Percentiles rank a stretch among this genome's conserved stretches.
These are phyloP conservation scores for Saccharomyces mikatae DNA, from an alignment of 805 yeast species.

Conservation along the genomic window DNA sequence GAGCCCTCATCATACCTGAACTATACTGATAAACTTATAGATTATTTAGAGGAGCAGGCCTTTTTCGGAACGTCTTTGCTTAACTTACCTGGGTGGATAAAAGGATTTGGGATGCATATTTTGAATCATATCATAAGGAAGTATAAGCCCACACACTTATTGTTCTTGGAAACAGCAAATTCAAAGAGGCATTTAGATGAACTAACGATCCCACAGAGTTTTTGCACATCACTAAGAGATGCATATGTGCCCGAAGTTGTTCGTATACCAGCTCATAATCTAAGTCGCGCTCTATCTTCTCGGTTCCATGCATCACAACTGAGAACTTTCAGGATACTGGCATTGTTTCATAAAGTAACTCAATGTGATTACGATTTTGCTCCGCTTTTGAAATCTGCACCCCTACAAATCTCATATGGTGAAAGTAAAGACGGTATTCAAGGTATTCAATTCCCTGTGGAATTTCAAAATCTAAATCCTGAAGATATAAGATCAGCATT, in stretches of 20 bases:
- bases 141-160: constrained; percentile 47
- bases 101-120: constrained; percentile 72
- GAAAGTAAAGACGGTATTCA: constrained; percentile 26
- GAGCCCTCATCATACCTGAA: constrained; percentile 50
- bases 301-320: constrained; percentile 45
- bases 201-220: constrained; percentile 20
- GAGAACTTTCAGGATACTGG: constrained; percentile 42
- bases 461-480: constrained; percentile 25
- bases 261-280: constrained; percentile 29
- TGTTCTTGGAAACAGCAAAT: constrained; percentile 41
- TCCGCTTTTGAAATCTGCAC: constrained; percentile 36
- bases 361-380: constrained; percentile 32
- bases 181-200: constrained; percentile 21
- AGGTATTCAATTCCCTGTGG: constrained; percentile 32
- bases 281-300: constrained; percentile 2
- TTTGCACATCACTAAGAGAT: constrained; percentile 26
- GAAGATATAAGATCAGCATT: constrained; percentile 31
- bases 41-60: constrained; percentile 22
- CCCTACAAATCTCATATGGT: constrained; percentile 36
- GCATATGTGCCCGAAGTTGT: constrained; percentile 21
- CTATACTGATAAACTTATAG: constrained; percentile 36
- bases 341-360: constrained; percentile 43
- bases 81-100: constrained; percentile 87
- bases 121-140: constrained; percentile 39
- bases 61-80: constrained; percentile 42